phyloP scores from a whole-genome alignment of 2,329 filamentous ascomycete genomes.

The Sporothrix phasma region DNA sequence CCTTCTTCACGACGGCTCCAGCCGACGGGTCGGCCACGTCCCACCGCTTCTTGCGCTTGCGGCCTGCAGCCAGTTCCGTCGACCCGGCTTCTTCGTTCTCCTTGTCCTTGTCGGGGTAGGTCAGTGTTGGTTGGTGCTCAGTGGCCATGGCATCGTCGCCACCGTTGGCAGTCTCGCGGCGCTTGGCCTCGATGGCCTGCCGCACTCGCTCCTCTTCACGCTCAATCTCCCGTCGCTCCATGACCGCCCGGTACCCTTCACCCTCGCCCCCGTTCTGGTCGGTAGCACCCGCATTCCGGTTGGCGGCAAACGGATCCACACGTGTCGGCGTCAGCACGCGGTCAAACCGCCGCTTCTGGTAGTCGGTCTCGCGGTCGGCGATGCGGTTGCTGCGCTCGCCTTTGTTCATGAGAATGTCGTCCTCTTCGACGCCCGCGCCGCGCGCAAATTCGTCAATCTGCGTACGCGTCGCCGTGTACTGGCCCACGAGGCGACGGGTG shows the following conservation, averaged over 20 bases:
- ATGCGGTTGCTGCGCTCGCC: slow-evolving; percentile 86
- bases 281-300: slow-evolving; percentile 57
- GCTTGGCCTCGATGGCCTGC: slow-evolving; percentile 68
- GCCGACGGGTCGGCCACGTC: slow-evolving; percentile 58
- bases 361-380: slow-evolving; percentile 87
- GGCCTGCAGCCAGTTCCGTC: slow-evolving; percentile 51
- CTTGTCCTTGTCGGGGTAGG: slow-evolving; percentile 63
- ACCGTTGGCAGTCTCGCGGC: slow-evolving; percentile 46
- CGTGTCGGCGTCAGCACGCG: slow-evolving; percentile 77
- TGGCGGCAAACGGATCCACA: slow-evolving; percentile 74
- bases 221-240: slow-evolving; percentile 84
- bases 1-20: slow-evolving; percentile 26
- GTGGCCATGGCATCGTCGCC: slow-evolving; percentile 55
- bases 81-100: slow-evolving; percentile 63
- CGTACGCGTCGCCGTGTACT: slow-evolving; percentile 86
- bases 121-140: slow-evolving; percentile 66
- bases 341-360: slow-evolving; percentile 91
- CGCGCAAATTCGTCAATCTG: slow-evolving; percentile 92
- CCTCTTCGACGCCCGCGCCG: slow-evolving; percentile 78
- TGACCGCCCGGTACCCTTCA: slow-evolving; percentile 77
- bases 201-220: slow-evolving; percentile 84
- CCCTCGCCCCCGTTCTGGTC: slow-evolving; percentile 41
- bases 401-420: slow-evolving; percentile 73
- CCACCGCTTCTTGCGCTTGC: slow-evolving; percentile 93
- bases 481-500: slow-evolving; percentile 73